A percentile compares a stretch with the other conserved stretches of the same genome.
These are phyloP conservation scores for Skeletonema menzelii DNA, from an alignment of 108 stramenopile species.

Conservation along the genomic window DNA sequence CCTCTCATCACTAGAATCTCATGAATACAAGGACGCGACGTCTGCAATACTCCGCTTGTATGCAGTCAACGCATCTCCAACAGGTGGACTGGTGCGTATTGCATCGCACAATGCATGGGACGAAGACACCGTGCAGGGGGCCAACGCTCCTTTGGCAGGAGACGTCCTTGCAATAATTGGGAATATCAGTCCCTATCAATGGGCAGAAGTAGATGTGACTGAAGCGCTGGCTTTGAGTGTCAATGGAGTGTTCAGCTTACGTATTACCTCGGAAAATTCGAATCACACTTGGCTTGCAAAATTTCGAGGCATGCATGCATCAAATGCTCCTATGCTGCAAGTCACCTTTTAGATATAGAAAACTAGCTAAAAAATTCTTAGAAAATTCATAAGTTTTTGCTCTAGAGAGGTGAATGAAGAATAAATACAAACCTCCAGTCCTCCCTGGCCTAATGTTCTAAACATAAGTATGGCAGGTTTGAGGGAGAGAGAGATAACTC, in stretches of 20 bases:
- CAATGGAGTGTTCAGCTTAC: conserved; percentile 17
- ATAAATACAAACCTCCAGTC: too few relatives aligned
- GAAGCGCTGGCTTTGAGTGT: conserved; percentile 2
- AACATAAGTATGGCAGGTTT: too few relatives aligned
- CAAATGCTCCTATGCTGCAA: conserved; percentile 19
- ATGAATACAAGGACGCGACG: conserved; percentile 4
- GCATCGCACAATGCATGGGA: conserved; percentile 26
- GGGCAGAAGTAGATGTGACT: conserved; percentile 38
- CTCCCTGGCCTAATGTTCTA: too few relatives aligned
- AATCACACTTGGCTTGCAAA: conserved; percentile 23
- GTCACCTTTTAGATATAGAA: conserved; percentile 12
- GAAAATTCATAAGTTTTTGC: too few relatives aligned
- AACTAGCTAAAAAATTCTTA: neutral
- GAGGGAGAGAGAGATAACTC: too few relatives aligned
- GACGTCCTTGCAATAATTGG: conserved; percentile 9
- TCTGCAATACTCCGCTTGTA: conserved; percentile 29
- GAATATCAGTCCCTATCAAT: conserved; percentile 19
- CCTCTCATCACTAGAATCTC: conserved; percentile 7
- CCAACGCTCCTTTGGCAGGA: conserved; percentile 14
- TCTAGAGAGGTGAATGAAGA: too few relatives aligned
- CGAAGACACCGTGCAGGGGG: conserved; percentile 14
- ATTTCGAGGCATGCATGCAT: conserved; percentile 11
- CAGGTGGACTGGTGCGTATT: conserved; percentile 22
- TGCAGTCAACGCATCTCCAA: conserved; percentile 26
- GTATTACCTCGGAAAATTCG: conserved; percentile 7